Conservation (phyloP, 2,329 filamentous ascomycete genomes). For the Furcasterigmium sp. region DNA sequence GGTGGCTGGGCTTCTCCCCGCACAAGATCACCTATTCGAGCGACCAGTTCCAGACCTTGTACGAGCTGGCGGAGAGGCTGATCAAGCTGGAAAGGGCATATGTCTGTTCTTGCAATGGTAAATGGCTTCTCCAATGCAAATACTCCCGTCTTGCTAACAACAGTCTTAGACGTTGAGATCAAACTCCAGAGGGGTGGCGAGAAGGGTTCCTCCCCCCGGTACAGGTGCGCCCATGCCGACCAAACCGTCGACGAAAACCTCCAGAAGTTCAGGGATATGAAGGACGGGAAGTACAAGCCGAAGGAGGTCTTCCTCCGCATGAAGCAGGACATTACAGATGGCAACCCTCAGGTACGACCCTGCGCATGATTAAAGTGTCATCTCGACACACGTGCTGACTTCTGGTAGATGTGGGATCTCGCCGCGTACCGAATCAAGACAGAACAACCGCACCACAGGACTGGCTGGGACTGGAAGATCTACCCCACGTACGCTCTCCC, state of each 20-base stretch:
- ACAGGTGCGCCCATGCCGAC: constrained; percentile 74
- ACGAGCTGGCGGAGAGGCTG: constrained; percentile 82
- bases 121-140: neutral
- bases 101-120: constrained; percentile 77
- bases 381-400: neutral
- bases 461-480: constrained; percentile 80
- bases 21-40: constrained; percentile 75
- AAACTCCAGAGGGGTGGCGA: constrained; percentile 82
- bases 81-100: constrained; percentile 69
- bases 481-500: constrained; percentile 61
- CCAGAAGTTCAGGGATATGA: constrained; percentile 81
- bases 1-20: constrained; percentile 64
- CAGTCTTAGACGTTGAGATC: constrained; percentile 60
- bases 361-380: neutral
- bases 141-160: neutral
- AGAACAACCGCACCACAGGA: constrained; percentile 67
- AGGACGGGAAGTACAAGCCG: constrained; percentile 83
- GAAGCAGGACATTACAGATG: constrained; percentile 81
- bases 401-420: constrained; percentile 86
- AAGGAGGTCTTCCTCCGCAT: constrained; percentile 82
- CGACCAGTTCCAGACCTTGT: constrained; percentile 84
- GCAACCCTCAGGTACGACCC: constrained; percentile 68
- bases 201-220: constrained; percentile 62
- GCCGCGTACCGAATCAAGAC: constrained; percentile 83
- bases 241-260: constrained; percentile 72